These are phyloP conservation scores for Orbilia oligospora DNA, from an alignment of 2,329 filamentous ascomycete genomes.

Conservation along the genomic window DNA sequence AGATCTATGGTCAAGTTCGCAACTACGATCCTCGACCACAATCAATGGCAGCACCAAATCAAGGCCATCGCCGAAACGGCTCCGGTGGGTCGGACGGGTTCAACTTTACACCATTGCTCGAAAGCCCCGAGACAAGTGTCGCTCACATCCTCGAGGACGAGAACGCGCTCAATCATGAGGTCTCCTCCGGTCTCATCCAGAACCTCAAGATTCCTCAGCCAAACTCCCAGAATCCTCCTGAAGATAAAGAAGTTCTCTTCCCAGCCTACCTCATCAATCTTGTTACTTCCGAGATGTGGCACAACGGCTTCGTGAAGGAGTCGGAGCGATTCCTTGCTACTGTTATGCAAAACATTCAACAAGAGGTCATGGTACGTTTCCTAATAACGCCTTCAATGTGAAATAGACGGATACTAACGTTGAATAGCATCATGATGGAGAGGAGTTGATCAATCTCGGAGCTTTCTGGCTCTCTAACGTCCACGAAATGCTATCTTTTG, in stretches of 20 bases:
- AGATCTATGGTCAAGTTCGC: slow-evolving; percentile 71
- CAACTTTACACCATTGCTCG: slow-evolving; percentile 83
- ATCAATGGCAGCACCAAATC: slow-evolving; percentile 87
- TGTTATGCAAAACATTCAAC: slow-evolving; percentile 99
- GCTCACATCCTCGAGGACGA: slow-evolving; percentile 95
- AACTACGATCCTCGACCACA: slow-evolving; percentile 94
- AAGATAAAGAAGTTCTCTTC: slow-evolving; percentile 98
- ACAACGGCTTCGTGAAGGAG: slow-evolving; percentile 99
- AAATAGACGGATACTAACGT: slow-evolving; percentile 23
- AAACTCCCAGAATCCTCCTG: slow-evolving; percentile 86
- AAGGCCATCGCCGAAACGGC: slow-evolving; percentile 68
- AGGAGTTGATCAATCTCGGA: slow-evolving; percentile 95
- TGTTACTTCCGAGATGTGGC: slow-evolving; percentile 99
- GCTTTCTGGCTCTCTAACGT: slow-evolving; percentile 99
- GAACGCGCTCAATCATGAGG: slow-evolving; percentile 95
- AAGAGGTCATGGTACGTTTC: slow-evolving; percentile 84
- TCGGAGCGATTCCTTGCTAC: slow-evolving; percentile 98
- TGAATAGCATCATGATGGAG: slow-evolving; percentile 84
- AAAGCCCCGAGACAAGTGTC: slow-evolving; percentile 94
- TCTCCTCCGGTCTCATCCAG: slow-evolving; percentile 93
- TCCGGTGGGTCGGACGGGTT: slow-evolving; percentile 70
- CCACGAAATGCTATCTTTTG: slow-evolving; percentile 99
- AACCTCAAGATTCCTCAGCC: slow-evolving; percentile 97
- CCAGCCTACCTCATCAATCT: slow-evolving; percentile 98
- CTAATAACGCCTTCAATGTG: background rate